These are phyloP conservation scores for Stropharia rugosoannulata DNA, from an alignment of 768 basidiomycete species.

Conservation along the genomic window DNA sequence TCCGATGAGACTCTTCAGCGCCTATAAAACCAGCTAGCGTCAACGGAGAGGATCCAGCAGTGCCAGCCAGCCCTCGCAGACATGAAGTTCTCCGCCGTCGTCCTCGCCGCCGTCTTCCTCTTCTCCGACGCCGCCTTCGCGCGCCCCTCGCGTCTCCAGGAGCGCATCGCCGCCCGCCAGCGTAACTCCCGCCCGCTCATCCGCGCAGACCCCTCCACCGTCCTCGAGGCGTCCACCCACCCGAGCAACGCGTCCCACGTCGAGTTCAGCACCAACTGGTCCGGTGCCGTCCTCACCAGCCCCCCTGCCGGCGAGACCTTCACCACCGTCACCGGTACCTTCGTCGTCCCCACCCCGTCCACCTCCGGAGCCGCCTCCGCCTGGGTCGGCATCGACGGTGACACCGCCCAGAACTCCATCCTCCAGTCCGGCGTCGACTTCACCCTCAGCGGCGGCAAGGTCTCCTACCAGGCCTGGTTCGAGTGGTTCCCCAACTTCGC, in stretches of 20 bases:
- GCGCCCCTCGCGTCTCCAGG: conserved; percentile 16
- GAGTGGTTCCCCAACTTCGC: conserved; percentile 21
- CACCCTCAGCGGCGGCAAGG: conserved; percentile 15
- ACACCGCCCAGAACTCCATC: conserved; percentile 17
- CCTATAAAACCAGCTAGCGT: neutral
- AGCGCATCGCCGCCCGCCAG: conserved; percentile 12
- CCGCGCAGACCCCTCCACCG: conserved; percentile 8
- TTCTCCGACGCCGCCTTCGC: conserved; percentile 13
- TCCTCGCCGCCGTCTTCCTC: conserved; percentile 15
- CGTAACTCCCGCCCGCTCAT: conserved; percentile 10
- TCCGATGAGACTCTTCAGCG: neutral
- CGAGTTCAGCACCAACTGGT: conserved; percentile 19
- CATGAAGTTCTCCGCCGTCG: conserved; percentile 12
- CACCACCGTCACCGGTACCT: conserved; percentile 19
- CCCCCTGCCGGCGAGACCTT: conserved; percentile 15
- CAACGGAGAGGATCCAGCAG: neutral
- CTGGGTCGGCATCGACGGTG: conserved; percentile 21
- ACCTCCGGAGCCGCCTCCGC: conserved; percentile 18
- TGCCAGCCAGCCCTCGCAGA: neutral
- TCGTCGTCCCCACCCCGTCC: conserved; percentile 17
- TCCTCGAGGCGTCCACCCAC: neutral
- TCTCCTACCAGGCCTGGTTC: conserved; percentile 19
- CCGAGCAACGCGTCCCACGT: conserved; percentile 11
- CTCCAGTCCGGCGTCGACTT: conserved; percentile 20
- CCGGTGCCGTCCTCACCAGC: conserved; percentile 15